A percentile compares a stretch with the other conserved stretches of the same genome.
phyloP scores from a whole-genome alignment of 2,329 filamentous ascomycete species.

The Mycosphaerella sp. region DNA sequence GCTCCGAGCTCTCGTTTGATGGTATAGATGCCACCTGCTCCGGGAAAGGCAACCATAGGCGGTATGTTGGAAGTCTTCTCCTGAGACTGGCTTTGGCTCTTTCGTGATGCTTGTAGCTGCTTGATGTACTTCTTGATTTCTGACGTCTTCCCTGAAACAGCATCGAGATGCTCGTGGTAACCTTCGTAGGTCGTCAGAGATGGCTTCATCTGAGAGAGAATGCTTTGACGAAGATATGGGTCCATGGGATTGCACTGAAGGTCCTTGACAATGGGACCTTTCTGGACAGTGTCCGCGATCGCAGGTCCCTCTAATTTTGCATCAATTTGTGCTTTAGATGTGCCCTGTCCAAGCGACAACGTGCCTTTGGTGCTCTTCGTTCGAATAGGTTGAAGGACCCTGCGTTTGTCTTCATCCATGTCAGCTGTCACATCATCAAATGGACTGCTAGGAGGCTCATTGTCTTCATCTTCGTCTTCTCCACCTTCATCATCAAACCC shows the following conservation, averaged over 20 bases:
- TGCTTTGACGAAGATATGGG: conserved; percentile 63
- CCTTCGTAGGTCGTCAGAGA: conserved; percentile 68
- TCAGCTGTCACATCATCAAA: conserved; percentile 58
- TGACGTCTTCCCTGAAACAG: conserved; percentile 57
- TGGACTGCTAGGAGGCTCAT: conserved; percentile 61
- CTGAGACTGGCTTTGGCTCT: conserved; percentile 37
- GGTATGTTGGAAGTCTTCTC: conserved; percentile 49
- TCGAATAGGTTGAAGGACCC: conserved; percentile 48
- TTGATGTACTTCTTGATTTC: conserved; percentile 75
- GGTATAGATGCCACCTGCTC: conserved; percentile 61
- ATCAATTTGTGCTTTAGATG: conserved; percentile 31
- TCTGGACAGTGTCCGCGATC: conserved; percentile 43
- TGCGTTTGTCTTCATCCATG: conserved; percentile 37
- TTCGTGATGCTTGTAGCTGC: conserved; percentile 34
- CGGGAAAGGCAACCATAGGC: conserved; percentile 62
- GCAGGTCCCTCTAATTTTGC: conserved; percentile 21
- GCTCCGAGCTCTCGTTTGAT: conserved; percentile 82
- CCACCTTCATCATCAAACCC: conserved; percentile 18
- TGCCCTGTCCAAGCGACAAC: conserved; percentile 31
- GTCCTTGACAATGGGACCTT: conserved; percentile 73
- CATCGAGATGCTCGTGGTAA: conserved; percentile 65
- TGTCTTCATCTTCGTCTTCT: conserved; percentile 39
- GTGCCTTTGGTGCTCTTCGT: conserved; percentile 43
- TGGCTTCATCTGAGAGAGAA: conserved; percentile 67
- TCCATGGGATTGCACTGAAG: conserved; percentile 84